Evolutionary conservation across 805 yeast species (phyloP).

Genomic region (Cyberlindnera galapagoensis): DNA sequence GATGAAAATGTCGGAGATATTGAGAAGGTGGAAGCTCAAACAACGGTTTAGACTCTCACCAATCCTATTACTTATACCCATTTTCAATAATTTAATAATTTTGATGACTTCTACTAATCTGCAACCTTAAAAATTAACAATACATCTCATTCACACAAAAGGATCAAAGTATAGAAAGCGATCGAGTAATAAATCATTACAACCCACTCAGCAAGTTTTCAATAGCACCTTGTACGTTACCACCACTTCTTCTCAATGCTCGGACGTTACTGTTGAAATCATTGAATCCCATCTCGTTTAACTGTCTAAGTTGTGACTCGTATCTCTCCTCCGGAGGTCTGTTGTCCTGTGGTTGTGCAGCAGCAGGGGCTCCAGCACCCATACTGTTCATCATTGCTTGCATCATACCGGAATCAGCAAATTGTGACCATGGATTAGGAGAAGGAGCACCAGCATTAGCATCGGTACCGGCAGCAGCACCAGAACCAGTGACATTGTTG

Average conservation of each 20-base stretch:
- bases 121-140: too few relatives aligned
- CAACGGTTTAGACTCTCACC: too few relatives aligned
- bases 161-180: not conserved
- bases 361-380: conserved; percentile 31
- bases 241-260: conserved; percentile 93
- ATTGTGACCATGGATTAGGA: conserved; percentile 1
- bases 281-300: conserved; percentile 80
- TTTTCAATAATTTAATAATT: too few relatives aligned
- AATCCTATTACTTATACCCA: too few relatives aligned
- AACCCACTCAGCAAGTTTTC: conserved; percentile 70
- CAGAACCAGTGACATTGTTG: conserved; percentile 4
- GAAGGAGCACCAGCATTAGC: conserved; percentile 2
- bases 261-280: conserved; percentile 89
- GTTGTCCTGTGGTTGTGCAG: conserved; percentile 34
- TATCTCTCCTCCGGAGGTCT: conserved; percentile 80
- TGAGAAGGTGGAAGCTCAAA: too few relatives aligned
- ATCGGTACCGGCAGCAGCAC: conserved; percentile 1
- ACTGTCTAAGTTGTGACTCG: conserved; percentile 63
- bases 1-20: too few relatives aligned
- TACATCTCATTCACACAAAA: too few relatives aligned
- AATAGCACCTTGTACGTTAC: conserved; percentile 94
- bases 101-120: not conserved
- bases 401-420: conserved; percentile 38
- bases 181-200: not conserved
- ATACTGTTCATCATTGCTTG: conserved; percentile 31